Base-by-base conservation (phyloP, 805 yeast species). In the Wickerhamomyces queroliae region DNA sequence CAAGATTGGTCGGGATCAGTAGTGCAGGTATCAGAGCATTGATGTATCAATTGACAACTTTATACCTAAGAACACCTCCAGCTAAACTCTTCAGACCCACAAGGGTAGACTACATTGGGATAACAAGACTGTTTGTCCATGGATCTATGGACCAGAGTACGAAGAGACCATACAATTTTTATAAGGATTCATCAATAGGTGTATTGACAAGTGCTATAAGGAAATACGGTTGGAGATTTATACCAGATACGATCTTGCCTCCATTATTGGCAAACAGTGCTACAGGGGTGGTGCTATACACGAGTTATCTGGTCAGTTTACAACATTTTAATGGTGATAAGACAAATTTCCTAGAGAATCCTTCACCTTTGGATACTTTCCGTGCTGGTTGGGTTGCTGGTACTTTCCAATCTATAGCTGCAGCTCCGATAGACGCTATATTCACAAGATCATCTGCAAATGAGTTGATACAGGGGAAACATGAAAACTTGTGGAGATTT, bases 361-460 rank as follows among this genome's bases (percentile, higher is more conserved):
- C 56, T 0, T 37, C 46, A 13, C 67, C 72, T 1, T 54, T 66
- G 41, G 88, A 85, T 49, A 78, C 88, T 0, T 54, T 86, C 61
- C 60, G 78, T 35, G 87, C 96, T 0, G 98, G 98, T 0, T 78
- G 81, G 40, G 47, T 86, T 0, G 96, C 96, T 0, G 97, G 97
- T 2, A 78, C 82, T 0, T 78, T 80, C 19, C 96, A 93, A 51
- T 83, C 95, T n/a, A 63, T 87, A 15, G 90, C 87, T 1, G 95
- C 96, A 2, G 91, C 96, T 2, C 98, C 98, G 0, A 70, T 91
- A 5, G 97, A 91, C 61, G 96, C 97, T 7, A 78, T 91, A 3
- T 84, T 83, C 53, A 77, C 95, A 2, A 70, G 97, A 48, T 85
- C 90, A 47, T 72, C 80, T 2, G 81, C 87, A 5, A 75, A 83